Evolutionary conservation across 495 filamentous ascomycete genomes (phyloP).

Genomic region (Talaromyces adpressus): DNA sequence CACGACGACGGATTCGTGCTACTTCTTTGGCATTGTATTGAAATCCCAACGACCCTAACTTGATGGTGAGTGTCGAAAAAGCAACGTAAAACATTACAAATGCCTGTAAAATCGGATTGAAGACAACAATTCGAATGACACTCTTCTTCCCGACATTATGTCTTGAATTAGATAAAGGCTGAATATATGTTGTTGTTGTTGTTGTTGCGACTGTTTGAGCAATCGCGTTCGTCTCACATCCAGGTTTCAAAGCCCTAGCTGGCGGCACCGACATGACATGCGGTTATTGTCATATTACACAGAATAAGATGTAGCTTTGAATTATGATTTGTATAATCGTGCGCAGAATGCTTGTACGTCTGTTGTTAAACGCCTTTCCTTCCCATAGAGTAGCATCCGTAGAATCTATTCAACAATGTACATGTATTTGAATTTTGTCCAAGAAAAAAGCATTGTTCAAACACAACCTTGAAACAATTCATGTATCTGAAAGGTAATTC

Average conservation of each 20-base stretch:
- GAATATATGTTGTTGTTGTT: neutral
- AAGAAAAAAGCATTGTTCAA: neutral
- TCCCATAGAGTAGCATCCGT: neutral
- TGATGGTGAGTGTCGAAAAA: too few relatives aligned
- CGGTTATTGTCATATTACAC: too few relatives aligned
- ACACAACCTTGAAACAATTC: neutral
- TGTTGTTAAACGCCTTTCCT: neutral
- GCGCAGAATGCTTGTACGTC: neutral
- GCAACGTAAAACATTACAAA: too few relatives aligned
- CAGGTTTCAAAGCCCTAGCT: neutral
- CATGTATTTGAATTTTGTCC: neutral
- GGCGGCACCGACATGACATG: neutral
- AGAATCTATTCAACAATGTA: neutral
- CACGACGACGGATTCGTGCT: too few relatives aligned
- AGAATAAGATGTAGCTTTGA: neutral
- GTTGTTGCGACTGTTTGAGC: neutral
- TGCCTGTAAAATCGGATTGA: too few relatives aligned
- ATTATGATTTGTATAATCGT: too few relatives aligned
- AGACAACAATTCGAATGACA: too few relatives aligned
- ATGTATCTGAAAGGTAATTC: neutral
- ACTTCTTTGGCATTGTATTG: too few relatives aligned
- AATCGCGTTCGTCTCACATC: too few relatives aligned
- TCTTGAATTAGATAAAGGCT: neutral
- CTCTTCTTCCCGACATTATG: too few relatives aligned
- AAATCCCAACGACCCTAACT: too few relatives aligned